These are phyloP conservation scores for Cadophora gregata DNA, from an alignment of 2,329 filamentous ascomycete species.

Conservation along the genomic window DNA sequence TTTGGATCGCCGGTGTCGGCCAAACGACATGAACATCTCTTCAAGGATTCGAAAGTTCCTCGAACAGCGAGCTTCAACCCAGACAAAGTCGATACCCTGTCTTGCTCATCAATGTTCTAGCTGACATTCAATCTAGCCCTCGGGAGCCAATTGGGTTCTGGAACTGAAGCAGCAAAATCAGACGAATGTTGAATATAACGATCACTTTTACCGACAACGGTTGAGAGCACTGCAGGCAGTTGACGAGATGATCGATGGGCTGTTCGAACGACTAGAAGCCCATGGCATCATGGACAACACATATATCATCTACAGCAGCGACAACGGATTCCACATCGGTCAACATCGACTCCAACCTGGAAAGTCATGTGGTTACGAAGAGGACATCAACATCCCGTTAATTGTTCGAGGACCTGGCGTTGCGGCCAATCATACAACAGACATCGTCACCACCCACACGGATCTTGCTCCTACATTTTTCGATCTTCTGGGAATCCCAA, in stretches of 20 bases:
- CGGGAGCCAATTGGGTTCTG: constrained; percentile 53
- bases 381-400: constrained; percentile 58
- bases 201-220: constrained; percentile 56
- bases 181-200: constrained; percentile 52
- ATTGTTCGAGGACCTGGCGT: constrained; percentile 64
- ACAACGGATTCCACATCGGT: constrained; percentile 58
- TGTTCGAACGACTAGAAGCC: constrained; percentile 51
- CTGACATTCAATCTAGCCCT: constrained; percentile 20
- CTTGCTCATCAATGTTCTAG: background rate
- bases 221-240: constrained; percentile 58
- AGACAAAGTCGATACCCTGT: constrained; percentile 47
- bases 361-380: constrained; percentile 55
- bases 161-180: constrained; percentile 49
- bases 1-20: constrained; percentile 57
- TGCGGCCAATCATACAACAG: constrained; percentile 43
- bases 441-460: constrained; percentile 59
- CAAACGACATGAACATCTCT: constrained; percentile 65
- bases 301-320: constrained; percentile 64
- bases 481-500: constrained; percentile 42
- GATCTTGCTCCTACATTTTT: constrained; percentile 58
- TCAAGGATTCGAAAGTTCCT: constrained; percentile 62
- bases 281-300: constrained; percentile 49
- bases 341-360: constrained; percentile 56
- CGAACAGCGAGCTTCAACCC: constrained; percentile 71
- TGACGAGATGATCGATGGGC: constrained; percentile 57